These are phyloP conservation scores for Sutorius australiensis DNA, from an alignment of 768 basidiomycete species.

Conservation along the genomic window DNA sequence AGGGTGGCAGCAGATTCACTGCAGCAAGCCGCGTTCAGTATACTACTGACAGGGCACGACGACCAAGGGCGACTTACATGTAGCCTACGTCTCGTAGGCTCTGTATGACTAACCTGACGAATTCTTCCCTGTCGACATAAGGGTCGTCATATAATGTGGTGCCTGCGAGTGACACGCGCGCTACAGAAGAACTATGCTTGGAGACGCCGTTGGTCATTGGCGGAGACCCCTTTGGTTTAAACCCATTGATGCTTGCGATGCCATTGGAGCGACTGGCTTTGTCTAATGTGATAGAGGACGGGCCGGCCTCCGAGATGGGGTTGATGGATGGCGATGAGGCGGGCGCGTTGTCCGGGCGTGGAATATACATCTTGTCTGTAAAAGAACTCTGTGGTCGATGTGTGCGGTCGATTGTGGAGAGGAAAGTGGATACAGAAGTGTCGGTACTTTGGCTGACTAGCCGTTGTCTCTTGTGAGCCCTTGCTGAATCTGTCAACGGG, in stretches of 20 bases:
- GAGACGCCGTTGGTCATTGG: conserved; percentile 46
- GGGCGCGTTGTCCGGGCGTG: conserved; percentile 48
- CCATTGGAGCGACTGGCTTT: conserved; percentile 31
- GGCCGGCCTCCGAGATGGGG: conserved; percentile 45
- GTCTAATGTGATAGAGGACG: conserved; percentile 44
- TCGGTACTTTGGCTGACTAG: conserved; percentile 40
- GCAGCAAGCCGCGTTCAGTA: conserved; percentile 13
- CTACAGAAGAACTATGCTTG: conserved; percentile 47
- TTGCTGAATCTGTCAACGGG: conserved; percentile 40
- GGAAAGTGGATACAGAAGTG: conserved; percentile 32
- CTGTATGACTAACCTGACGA: conserved; percentile 84
- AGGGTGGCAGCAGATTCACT: conserved; percentile 87
- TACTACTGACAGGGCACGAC: conserved; percentile 3
- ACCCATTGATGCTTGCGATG: conserved; percentile 43
- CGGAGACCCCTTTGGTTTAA: conserved; percentile 36
- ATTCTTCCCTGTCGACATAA: conserved; percentile 82
- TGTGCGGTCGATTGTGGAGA: conserved; percentile 19
- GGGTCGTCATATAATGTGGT: conserved; percentile 76
- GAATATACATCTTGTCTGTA: conserved; percentile 47
- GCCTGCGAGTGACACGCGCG: conserved; percentile 66
- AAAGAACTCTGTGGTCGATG: conserved; percentile 27
- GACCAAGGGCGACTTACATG: conserved; percentile 40
- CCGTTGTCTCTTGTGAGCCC: conserved; percentile 72
- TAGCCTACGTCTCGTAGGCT: conserved; percentile 87
- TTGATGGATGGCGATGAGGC: conserved; percentile 44